A percentile compares a stretch with the other conserved stretches of the same genome.
Conservation (phyloP, 2,329 filamentous ascomycete species). For the Pseudocercospora cruenta region DNA sequence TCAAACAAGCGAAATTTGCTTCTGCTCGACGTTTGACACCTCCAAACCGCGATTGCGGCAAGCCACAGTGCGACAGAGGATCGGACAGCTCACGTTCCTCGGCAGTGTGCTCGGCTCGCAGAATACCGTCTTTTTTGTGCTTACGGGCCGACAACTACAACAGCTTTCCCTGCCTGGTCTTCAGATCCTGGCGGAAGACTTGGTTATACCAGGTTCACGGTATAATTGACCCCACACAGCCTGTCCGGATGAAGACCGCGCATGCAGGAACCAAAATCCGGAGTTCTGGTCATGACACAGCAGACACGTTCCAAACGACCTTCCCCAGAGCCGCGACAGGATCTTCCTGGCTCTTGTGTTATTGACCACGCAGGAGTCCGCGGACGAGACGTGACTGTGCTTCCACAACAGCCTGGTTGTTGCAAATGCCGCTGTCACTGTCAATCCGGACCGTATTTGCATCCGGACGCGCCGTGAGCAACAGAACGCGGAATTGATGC, state of each 20-base stretch:
- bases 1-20: background rate
- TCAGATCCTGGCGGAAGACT: background rate
- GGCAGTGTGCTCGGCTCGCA: background rate
- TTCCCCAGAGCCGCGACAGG: conserved; percentile 9
- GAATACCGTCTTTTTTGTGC: background rate
- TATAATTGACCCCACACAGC: background rate
- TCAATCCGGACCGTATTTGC: conserved; percentile 1
- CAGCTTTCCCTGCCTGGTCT: background rate
- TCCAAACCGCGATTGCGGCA: background rate
- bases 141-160: background rate
- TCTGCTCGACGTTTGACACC: background rate
- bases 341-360: conserved; percentile 14
- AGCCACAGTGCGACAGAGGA: background rate
- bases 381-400: conserved; percentile 2
- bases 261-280: background rate
- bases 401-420: background rate
- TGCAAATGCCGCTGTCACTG: conserved; percentile 15
- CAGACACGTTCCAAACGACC: background rate
- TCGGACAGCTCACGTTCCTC: background rate
- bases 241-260: background rate
- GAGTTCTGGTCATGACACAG: background rate
- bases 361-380: background rate
- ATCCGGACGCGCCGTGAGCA: no score
- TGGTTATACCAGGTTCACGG: conserved; percentile 1
- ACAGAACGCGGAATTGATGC: no score